phyloP scores from a whole-genome alignment of 495 filamentous ascomycete genomes.

The Lasiosphaeria ovina region DNA sequence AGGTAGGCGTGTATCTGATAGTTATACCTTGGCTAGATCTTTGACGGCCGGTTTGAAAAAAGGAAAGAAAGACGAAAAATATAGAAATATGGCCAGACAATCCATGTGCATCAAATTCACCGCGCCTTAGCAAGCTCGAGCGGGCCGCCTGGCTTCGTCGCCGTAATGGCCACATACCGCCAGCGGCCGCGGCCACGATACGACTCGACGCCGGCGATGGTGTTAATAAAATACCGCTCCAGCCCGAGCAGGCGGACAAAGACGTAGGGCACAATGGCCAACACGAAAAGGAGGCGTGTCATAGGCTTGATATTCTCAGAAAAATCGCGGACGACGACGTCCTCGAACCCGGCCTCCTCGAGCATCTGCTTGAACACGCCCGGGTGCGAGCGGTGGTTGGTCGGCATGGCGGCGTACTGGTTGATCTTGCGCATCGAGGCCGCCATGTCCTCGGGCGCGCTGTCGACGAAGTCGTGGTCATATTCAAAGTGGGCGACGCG shows the following conservation, averaged over 20 bases:
- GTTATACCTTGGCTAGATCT: no score
- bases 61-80: no score
- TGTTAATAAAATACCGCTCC: conserved; percentile 38
- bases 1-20: no score
- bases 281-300: conserved; percentile 48
- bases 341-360: conserved; percentile 50
- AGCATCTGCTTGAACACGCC: conserved; percentile 37
- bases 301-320: conserved; percentile 53
- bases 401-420: conserved; percentile 49
- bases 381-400: conserved; percentile 35
- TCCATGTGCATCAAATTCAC: no score
- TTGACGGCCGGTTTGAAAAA: no score
- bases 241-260: conserved; percentile 47
- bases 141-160: conserved; percentile 28
- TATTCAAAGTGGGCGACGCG: conserved; percentile 51
- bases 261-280: conserved; percentile 53
- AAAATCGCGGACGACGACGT: conserved; percentile 47
- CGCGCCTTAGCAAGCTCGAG: conserved; percentile 23
- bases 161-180: conserved; percentile 31
- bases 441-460: conserved; percentile 14
- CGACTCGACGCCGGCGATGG: conserved; percentile 23
- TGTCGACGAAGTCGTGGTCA: conserved; percentile 40
- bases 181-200: conserved; percentile 25
- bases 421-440: conserved; percentile 38
- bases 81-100: no score